Conservation (phyloP, 257 asterid species). For the Nicotiana otophora region DNA sequence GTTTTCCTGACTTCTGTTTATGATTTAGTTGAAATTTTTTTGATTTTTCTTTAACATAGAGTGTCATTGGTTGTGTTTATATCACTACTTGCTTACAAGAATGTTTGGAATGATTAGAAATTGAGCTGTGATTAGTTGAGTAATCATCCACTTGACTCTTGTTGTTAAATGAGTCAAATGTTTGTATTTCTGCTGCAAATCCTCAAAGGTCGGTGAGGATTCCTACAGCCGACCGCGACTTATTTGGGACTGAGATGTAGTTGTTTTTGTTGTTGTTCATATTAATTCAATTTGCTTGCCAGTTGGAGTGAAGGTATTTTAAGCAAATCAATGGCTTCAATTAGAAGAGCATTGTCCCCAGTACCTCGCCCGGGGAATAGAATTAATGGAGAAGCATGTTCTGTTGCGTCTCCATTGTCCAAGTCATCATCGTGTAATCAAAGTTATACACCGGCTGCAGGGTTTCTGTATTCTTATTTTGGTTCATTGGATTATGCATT, state of each 20-base stretch:
- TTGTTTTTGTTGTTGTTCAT: no score
- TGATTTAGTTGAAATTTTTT: neutral
- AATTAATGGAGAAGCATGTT: conserved; percentile 48
- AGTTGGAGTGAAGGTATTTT: neutral
- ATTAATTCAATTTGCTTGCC: neutral
- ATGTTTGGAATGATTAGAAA: neutral
- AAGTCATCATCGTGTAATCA: conserved; percentile 47
- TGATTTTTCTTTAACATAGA: neutral
- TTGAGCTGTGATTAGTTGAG: neutral
- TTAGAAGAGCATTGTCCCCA: conserved; percentile 61
- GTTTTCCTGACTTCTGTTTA: neutral
- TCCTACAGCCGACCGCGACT: no score
- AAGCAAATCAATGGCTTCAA: conserved; percentile 46
- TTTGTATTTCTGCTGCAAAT: neutral
- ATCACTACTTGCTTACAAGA: neutral
- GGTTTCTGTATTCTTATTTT: conserved; percentile 27
- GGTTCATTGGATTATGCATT: conserved; percentile 45
- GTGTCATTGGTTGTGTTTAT: neutral
- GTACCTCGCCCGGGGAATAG: conserved; percentile 43
- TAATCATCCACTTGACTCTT: neutral
- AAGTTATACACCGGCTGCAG: conserved; percentile 29
- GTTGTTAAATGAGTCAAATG: neutral
- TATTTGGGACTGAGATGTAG: no score
- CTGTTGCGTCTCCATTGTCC: conserved; percentile 53
- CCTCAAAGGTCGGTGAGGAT: no score